These are phyloP conservation scores for Phialocephala subalpina DNA, from an alignment of 2,329 filamentous ascomycete species.

Conservation along the genomic window DNA sequence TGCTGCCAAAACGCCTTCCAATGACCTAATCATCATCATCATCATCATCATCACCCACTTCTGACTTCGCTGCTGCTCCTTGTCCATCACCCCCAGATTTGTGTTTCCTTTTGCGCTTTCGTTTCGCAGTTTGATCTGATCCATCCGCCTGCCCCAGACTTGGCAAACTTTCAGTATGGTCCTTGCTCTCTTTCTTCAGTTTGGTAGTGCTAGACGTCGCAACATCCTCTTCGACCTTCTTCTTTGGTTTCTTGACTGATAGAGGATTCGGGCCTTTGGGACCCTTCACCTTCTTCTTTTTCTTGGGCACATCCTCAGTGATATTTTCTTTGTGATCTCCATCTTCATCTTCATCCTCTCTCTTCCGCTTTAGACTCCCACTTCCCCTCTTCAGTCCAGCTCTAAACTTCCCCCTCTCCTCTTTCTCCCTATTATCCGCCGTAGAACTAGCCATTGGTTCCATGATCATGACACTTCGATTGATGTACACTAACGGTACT, in stretches of 20 bases:
- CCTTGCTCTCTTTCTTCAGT: slow-evolving; percentile 40
- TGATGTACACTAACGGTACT: slow-evolving; percentile 81
- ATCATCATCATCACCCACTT: slow-evolving; percentile 28
- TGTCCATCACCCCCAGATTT: slow-evolving; percentile 37
- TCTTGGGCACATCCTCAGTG: slow-evolving; percentile 45
- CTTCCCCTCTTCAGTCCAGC: slow-evolving; percentile 66
- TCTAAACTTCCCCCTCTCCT: slow-evolving; percentile 79
- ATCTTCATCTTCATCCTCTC: slow-evolving; percentile 39
- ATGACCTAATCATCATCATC: slow-evolving; percentile 29
- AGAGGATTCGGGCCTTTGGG: slow-evolving; percentile 76
- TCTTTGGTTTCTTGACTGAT: slow-evolving; percentile 74
- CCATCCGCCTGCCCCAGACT: slow-evolving; percentile 24
- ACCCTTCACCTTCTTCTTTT: slow-evolving; percentile 66
- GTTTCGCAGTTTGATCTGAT: slow-evolving; percentile 42
- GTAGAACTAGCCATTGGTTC: slow-evolving; percentile 78
- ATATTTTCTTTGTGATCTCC: slow-evolving; percentile 26
- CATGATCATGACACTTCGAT: slow-evolving; percentile 80
- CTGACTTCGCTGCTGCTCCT: slow-evolving; percentile 3
- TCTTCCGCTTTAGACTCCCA: slow-evolving; percentile 46
- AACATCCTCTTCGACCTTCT: slow-evolving; percentile 42
- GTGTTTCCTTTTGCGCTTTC: slow-evolving; percentile 49
- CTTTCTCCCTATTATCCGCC: slow-evolving; percentile 66
- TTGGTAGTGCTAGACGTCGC: slow-evolving; percentile 14
- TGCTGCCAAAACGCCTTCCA: slow-evolving; percentile 26
- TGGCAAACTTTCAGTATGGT: slow-evolving; percentile 36